Evolutionary conservation across 1,284 basidiomycete genomes (phyloP), one percentile per base, ranked within the genome.

Genomic region (Neonothopanus nambi): DNA sequence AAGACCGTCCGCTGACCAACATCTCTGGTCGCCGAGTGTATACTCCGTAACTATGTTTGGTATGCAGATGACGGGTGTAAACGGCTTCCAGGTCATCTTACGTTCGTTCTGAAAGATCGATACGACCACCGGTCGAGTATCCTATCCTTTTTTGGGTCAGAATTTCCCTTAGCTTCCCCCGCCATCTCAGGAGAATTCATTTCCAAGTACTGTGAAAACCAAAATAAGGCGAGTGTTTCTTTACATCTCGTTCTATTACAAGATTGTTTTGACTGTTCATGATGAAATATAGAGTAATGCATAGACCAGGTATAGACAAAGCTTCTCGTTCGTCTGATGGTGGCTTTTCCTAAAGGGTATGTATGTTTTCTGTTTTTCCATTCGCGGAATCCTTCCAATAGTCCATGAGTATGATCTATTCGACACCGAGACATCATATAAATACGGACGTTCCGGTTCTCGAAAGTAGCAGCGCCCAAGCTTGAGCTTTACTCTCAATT

Each of bases 111-210:
- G 37, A 39, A 9, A 39, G n/a, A 17, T 39, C 18, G 44, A 46
- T 35, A 21, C 44, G 44, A 46, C 35, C 15, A 18, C 44, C 44
- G 44, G 44, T 21, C 20, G 26, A 28, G 26, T 11, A 28, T 28
- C 5, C 5, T 28, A 28, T 13, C 48, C 30, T 43, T 51, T 6
- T 51, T 9, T 51, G 13, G 49, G 40, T 4, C 17, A 26, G 18
- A 5, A 12, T 33, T 51, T 51, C 49, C 49, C 21, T 43, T 37
- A 5, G 8, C 30, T 51, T 51, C 48, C 48, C 48, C 26, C 26
- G 48, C 23, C 38, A 41, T 50, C 49, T 41, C 49, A 51, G 49
- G 49, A n/a, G 11, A 23, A 42, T 51, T 21, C 26, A 35, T 21
- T 41, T 50, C 17, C 20, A 28, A 30, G 35, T 50, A n/a, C n/a